These are phyloP conservation scores for California macrophylla DNA, from an alignment of 441 rosid species.

Conservation along the genomic window DNA sequence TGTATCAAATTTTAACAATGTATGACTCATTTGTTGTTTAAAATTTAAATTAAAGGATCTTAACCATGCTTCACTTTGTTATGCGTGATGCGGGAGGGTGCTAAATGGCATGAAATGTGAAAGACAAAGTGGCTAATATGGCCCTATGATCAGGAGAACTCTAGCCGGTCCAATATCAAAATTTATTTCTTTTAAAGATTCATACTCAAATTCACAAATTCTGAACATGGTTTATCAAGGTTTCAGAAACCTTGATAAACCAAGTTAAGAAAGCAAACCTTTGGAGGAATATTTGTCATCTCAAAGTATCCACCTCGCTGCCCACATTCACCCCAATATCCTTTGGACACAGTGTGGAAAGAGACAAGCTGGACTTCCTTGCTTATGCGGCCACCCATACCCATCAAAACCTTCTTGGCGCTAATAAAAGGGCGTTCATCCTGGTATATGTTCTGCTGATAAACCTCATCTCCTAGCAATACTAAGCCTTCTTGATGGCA, in stretches of 20 bases:
- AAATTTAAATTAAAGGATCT: conserved; percentile 9
- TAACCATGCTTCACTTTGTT: not conserved
- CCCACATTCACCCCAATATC: conserved; percentile 98
- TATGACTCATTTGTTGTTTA: too few species aligned
- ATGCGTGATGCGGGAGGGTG: not conserved
- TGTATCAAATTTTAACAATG: too few species aligned
- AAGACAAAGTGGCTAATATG: not conserved
- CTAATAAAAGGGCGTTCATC: conserved; percentile 90
- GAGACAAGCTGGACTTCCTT: conserved; percentile 87
- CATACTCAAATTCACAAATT: not conserved
- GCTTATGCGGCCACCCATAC: conserved; percentile 80
- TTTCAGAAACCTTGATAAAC: not conserved
- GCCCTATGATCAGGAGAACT: not conserved
- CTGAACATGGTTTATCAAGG: not conserved
- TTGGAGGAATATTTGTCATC: conserved; percentile 87
- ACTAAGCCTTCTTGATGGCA: conserved; percentile 70
- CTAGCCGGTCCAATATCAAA: not conserved
- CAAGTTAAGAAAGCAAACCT: conserved; percentile 35
- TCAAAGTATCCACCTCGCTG: conserved; percentile 99
- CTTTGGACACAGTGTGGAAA: conserved; percentile 92
- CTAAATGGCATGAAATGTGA: not conserved
- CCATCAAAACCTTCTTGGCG: conserved; percentile 74
- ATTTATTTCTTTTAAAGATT: not conserved
- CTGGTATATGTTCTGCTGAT: conserved; percentile 94
- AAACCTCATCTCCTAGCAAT: conserved; percentile 94